Conservation (phyloP, 768 basidiomycete genomes). For the Hygrophoropsis aurantiaca region DNA sequence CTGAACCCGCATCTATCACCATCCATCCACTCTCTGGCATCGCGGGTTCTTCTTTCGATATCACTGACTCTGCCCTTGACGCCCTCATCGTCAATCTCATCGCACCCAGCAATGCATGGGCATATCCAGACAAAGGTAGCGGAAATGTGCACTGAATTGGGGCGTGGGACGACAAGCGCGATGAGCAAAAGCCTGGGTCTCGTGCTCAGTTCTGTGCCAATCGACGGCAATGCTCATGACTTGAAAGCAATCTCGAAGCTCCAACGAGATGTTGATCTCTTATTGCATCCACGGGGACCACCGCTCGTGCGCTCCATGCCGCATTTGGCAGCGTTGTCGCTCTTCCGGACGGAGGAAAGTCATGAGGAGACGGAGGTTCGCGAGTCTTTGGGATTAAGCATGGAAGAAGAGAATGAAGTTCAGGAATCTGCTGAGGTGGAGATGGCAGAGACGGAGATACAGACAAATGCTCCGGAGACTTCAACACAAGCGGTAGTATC, state of each 20-base stretch:
- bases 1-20: constrained; percentile 50
- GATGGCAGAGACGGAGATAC: not conserved
- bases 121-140: constrained; percentile 47
- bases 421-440: not conserved
- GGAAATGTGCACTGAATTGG: constrained; percentile 46
- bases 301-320: constrained; percentile 71
- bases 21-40: constrained; percentile 57
- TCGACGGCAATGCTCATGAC: constrained; percentile 23
- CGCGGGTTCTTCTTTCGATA: constrained; percentile 57
- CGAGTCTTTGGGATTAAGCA: constrained; percentile 37
- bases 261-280: constrained; percentile 50
- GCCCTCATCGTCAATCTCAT: constrained; percentile 54
- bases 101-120: constrained; percentile 48
- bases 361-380: constrained; percentile 58
- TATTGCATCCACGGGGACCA: constrained; percentile 80
- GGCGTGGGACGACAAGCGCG: constrained; percentile 51
- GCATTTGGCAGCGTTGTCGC: constrained; percentile 55
- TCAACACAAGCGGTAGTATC: too few species aligned
- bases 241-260: constrained; percentile 12
- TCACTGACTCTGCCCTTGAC: constrained; percentile 56
- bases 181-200: constrained; percentile 65
- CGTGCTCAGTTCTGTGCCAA: constrained; percentile 42
- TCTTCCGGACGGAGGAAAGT: constrained; percentile 64
- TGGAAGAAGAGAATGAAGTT: constrained; percentile 8
- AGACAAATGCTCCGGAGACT: not conserved